Evolutionary conservation across 495 filamentous ascomycete genomes (phyloP), one percentile per base, ranked within the genome.

Genomic region (Xylaria acuta): DNA sequence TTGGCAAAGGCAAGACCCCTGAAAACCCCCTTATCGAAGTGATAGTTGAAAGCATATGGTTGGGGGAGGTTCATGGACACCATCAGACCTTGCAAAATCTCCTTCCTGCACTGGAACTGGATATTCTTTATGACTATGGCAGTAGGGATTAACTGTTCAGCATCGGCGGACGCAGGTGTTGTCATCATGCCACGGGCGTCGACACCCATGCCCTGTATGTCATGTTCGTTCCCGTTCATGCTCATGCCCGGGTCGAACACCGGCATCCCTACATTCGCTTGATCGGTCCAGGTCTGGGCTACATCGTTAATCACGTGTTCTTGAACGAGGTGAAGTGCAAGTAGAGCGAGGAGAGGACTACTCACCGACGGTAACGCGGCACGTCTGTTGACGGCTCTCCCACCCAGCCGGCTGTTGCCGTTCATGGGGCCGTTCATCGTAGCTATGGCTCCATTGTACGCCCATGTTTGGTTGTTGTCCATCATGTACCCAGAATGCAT

Each of bases 41-140:
- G 96, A 75, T 99, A 99, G 83, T 99, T 99, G 88, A 99, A 99
- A 5, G 96, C 96, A 78, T 99, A 99, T 0, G 96, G 96, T 49
- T 98, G 88, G 1, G 96, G 96, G 38, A 98, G 87, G 69, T 91
- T 90, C 83, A 97, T 86, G 30, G 97, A 92, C 18, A 93, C 95
- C 96, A 99, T 98, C 74, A 97, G 84, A 70, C 90, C 88, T 22
- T 97, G 92, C 53, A 99, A 87, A 81, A 95, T 92, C 81, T 99
- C 96, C 84, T 98, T 98, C 83, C 97, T 95, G 54, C 98, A 94
- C 56, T 96, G 96, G 79, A 99, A 99, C 3, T 97, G 96, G 62
- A 99, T 99, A 77, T 99, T 99, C 84, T 99, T 99, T 84, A 99
- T 98, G 63, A 99, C 96, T 73, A 99, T 98, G 43, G 96, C 96